Evolutionary conservation across 129 eudicot species (phyloP).

Genomic region (Lonicera japonica): DNA sequence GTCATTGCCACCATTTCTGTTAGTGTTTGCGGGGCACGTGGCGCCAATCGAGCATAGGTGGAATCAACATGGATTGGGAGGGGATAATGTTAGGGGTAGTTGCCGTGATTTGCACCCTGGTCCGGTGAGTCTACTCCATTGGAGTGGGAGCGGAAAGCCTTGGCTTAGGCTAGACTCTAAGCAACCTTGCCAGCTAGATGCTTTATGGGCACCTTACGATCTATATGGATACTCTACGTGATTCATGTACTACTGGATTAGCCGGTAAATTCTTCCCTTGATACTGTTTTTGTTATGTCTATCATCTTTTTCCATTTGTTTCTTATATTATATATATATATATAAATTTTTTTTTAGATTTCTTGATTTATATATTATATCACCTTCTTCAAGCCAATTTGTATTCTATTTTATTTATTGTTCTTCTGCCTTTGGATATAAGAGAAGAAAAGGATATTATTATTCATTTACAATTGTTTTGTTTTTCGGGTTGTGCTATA

Average conservation of each 20-base stretch:
- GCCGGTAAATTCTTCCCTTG: conserved; percentile 58
- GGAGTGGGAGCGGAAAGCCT: conserved; percentile 97
- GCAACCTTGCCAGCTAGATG: conserved; percentile 70
- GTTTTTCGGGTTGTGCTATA: no score
- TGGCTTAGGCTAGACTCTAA: conserved; percentile 76
- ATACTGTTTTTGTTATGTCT: conserved; percentile 12
- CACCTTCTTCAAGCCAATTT: conserved; percentile 23
- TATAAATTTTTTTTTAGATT: conserved; percentile 10
- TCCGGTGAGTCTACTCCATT: conserved; percentile 80
- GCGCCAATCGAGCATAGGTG: conserved; percentile 92
- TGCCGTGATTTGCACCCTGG: conserved; percentile 96
- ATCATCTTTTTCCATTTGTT: conserved; percentile 7
- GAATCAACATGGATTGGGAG: conserved; percentile 97
- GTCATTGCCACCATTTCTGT: conserved; percentile 83
- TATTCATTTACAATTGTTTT: conserved; percentile 6
- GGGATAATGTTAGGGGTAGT: conserved; percentile 85
- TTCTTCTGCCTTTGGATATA: conserved; percentile 16
- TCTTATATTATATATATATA: no score
- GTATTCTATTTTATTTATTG: conserved; percentile 29
- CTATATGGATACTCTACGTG: conserved; percentile 46
- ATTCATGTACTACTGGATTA: conserved; percentile 1
- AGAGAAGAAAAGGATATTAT: conserved; percentile 8
- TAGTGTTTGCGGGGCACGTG: conserved; percentile 89
- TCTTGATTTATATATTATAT: conserved; percentile 12
- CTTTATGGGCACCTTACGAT: conserved; percentile 91